A percentile compares a stretch with the other conserved stretches of the same genome.
Conservation (phyloP, 2,329 filamentous ascomycete genomes). For the Fusarium sp. region DNA sequence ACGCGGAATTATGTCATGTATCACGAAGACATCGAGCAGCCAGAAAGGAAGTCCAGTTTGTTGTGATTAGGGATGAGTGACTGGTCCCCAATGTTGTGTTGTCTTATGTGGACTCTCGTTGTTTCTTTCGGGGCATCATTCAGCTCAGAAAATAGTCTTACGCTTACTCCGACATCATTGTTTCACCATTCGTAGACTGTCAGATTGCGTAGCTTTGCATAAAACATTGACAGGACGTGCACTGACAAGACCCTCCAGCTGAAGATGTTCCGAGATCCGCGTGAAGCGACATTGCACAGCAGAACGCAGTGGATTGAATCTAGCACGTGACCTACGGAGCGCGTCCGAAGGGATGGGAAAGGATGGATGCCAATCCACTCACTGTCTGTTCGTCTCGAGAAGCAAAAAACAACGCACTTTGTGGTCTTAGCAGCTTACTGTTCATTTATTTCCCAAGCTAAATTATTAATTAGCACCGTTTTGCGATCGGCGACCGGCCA, state of each 20-base stretch:
- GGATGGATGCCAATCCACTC: background rate
- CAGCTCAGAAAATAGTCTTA: background rate
- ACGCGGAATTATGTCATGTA: background rate
- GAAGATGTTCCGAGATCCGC: background rate
- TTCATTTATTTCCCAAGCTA: background rate
- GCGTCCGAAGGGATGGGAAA: background rate
- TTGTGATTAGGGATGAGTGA: background rate
- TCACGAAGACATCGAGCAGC: background rate
- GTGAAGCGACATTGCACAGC: background rate
- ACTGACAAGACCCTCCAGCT: background rate
- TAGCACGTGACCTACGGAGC: background rate
- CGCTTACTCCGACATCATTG: background rate
- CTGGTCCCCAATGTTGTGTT: background rate
- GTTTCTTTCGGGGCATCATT: background rate
- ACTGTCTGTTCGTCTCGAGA: background rate
- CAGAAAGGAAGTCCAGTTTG: background rate
- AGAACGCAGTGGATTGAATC: background rate
- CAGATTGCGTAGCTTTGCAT: background rate
- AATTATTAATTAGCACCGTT: constrained; percentile 1
- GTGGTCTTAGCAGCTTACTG: background rate
- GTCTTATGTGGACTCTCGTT: background rate
- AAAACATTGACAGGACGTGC: background rate
- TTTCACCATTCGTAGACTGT: background rate
- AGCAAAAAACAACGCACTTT: background rate
- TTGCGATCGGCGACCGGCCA: background rate